A percentile compares a stretch with the other conserved stretches of the same genome.
These are phyloP conservation scores for Medicago lupulina DNA, from an alignment of 306 rosid species.

Conservation along the genomic window DNA sequence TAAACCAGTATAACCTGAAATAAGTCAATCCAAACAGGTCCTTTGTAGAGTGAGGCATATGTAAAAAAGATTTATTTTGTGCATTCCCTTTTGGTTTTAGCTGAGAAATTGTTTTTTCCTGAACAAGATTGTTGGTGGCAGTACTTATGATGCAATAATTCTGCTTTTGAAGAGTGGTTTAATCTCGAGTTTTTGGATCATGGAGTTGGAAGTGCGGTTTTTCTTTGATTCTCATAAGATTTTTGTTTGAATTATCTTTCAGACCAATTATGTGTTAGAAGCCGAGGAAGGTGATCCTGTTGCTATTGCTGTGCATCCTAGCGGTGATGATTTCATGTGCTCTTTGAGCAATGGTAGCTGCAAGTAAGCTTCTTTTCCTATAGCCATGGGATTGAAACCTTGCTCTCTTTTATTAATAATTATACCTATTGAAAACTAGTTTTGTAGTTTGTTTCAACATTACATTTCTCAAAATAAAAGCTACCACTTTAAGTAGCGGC, in stretches of 20 bases:
- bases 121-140: constrained; percentile 10
- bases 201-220: constrained; percentile 9
- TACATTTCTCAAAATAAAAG: constrained; percentile 13
- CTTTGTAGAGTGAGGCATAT: neutral
- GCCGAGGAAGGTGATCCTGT: constrained; percentile 83
- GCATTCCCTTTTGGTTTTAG: constrained; percentile 28
- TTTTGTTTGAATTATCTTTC: constrained; percentile 32
- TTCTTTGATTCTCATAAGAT: constrained; percentile 22
- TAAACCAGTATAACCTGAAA: neutral
- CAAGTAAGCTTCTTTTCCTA: constrained; percentile 69
- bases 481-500: neutral
- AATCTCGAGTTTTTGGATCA: constrained; percentile 23
- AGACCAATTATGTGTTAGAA: constrained; percentile 80
- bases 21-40: neutral
- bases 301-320: constrained; percentile 82
- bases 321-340: constrained; percentile 81
- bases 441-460: constrained; percentile 8
- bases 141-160: constrained; percentile 27
- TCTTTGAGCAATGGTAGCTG: constrained; percentile 84
- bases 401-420: constrained; percentile 10
- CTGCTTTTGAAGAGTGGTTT: constrained; percentile 24
- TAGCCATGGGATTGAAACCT: neutral
- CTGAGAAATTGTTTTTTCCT: neutral
- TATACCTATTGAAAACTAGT: neutral
- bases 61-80: neutral